Evolutionary conservation across 2,329 filamentous ascomycete genomes (phyloP), one percentile per base, ranked within the genome.

Genomic region (Corynespora cassiicola): DNA sequence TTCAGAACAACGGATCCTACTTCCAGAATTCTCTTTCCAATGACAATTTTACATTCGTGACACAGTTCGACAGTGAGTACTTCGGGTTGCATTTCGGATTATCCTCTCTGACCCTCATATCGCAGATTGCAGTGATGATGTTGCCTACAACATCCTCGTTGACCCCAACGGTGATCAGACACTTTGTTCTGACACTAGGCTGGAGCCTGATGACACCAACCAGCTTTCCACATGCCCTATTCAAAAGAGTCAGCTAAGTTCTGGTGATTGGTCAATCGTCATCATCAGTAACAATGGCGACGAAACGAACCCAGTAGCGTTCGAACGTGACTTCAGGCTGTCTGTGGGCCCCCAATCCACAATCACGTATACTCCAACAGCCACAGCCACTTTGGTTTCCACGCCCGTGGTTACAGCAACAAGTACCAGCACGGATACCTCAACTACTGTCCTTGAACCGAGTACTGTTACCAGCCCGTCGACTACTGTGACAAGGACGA

Each of bases 271-370:
- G 67, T 68, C 67, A 10, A 42, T 73, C 18, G 31, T 73, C 16
- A 56, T 72, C 37, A 60, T 73, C 25, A 69, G 64, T 43, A 71
- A 72, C 58, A 71, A 71, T 37, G 70, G 70, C 33, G 65, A 35
- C 29, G 63, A 39, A 21, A 63, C 52, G 9, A 57, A 54, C 9
- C 65, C 68, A 8, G 66, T 73, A 21, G 69, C 62, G 12, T 71
- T 65, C 48, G 50, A 72, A 49, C 59, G 70, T 44, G 68, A 72
- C 37, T 72, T 73, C 44, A 50, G 35, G 8, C 53, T 73, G 3
- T 56, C 47, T 14, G 70, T 71, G 28, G 70, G 64, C 5, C 54
- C 62, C 7, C 66, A 68, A 34, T 32, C 42, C 7, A 70, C 67
- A 2, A 42, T 33, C 7, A 69, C 63, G 28, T 24, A 22, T n/a